These are phyloP conservation scores for Dioscorea cayenensis DNA, from an alignment of 116 monocot species.

Conservation along the genomic window DNA sequence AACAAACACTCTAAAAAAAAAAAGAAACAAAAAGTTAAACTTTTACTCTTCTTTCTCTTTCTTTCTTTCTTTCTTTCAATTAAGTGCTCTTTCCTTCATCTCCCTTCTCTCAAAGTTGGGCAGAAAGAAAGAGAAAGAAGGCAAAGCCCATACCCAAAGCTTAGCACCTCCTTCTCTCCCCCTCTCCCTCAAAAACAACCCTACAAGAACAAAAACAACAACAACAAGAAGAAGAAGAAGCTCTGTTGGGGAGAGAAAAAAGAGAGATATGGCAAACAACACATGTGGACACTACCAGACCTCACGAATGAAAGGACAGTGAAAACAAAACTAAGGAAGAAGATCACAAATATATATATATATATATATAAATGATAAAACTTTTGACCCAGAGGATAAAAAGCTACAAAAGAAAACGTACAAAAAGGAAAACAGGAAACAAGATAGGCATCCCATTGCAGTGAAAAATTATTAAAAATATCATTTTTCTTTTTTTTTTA, in stretches of 20 bases:
- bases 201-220: conserved; percentile 2
- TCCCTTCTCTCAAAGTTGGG: conserved; percentile 12
- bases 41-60: background rate
- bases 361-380: too few relatives aligned
- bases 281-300: conserved; percentile 13
- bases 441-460: too few relatives aligned
- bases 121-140: conserved; percentile 41
- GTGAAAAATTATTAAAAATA: too few relatives aligned
- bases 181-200: conserved; percentile 16
- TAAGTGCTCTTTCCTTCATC: conserved; percentile 21
- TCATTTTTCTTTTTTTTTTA: too few relatives aligned
- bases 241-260: too few relatives aligned
- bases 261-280: background rate
- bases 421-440: too few relatives aligned
- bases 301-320: conserved; percentile 1
- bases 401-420: too few relatives aligned
- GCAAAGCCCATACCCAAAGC: conserved; percentile 5
- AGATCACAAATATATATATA: too few relatives aligned
- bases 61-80: background rate
- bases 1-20: too few relatives aligned
- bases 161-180: conserved; percentile 25
- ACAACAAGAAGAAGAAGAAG: conserved; percentile 4
- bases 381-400: too few relatives aligned
- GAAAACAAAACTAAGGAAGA: too few relatives aligned
- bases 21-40: conserved; percentile 19